Conservation (phyloP, 176 grass and related monocot species). For the Raddia distichophylla region DNA sequence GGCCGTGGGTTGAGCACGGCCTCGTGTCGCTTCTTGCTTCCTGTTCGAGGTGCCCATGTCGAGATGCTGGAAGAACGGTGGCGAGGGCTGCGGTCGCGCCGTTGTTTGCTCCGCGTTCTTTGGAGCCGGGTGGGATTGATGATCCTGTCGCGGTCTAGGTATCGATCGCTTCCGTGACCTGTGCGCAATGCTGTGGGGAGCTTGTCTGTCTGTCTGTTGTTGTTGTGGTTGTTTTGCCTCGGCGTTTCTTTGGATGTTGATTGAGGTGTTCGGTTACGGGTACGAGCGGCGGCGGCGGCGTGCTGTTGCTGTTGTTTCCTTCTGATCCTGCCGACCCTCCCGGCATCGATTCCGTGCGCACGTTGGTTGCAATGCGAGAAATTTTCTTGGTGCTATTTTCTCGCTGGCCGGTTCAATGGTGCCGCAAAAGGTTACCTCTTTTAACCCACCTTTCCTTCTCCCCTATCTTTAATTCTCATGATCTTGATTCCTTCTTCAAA, state of each 20-base stretch:
- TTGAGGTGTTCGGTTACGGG: conserved; percentile 24
- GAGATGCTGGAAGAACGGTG: neutral
- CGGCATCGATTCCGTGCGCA: conserved; percentile 38
- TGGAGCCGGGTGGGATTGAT: neutral
- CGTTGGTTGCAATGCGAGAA: conserved; percentile 39
- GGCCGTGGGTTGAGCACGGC: neutral
- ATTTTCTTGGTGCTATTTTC: conserved; percentile 15
- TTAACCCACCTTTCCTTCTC: neutral
- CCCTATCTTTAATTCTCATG: conserved; percentile 5
- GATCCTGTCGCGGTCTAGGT: neutral
- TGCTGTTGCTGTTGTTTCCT: conserved; percentile 21
- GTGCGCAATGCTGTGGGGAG: conserved; percentile 23
- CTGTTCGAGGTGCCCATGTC: conserved; percentile 1
- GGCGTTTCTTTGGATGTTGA: neutral
- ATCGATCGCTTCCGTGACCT: conserved; percentile 7
- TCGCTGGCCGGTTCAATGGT: conserved; percentile 31
- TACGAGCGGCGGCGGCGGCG: conserved; percentile 30
- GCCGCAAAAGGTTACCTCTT: conserved; percentile 25
- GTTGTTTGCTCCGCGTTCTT: neutral
- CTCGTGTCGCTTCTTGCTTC: neutral
- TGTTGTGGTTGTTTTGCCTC: neutral
- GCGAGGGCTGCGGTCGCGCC: neutral
- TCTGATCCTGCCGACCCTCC: conserved; percentile 21
- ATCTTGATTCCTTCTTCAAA: conserved; percentile 23
- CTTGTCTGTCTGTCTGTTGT: neutral